These are phyloP conservation scores for Colletotrichum echinochloae DNA, from an alignment of 2,329 filamentous ascomycete species.

Conservation along the genomic window DNA sequence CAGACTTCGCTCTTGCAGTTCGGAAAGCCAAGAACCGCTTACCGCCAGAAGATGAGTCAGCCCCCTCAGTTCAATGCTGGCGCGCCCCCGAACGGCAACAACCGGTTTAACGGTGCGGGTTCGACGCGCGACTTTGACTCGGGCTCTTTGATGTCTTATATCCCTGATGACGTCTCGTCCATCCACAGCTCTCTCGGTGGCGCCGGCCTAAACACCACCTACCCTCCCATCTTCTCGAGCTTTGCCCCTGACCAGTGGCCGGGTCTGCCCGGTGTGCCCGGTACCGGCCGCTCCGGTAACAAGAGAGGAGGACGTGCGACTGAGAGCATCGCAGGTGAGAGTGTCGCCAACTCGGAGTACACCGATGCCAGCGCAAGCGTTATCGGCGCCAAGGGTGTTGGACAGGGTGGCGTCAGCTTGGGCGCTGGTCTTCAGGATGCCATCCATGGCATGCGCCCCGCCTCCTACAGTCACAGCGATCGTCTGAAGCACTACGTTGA, in stretches of 20 bases:
- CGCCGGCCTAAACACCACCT: constrained; percentile 82
- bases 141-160: constrained; percentile 92
- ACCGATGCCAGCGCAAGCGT: constrained; percentile 86
- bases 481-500: constrained; percentile 96
- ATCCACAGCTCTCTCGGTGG: constrained; percentile 94
- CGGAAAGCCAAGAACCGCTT: constrained; percentile 90
- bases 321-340: constrained; percentile 90
- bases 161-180: constrained; percentile 96
- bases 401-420: constrained; percentile 89
- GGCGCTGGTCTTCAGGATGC: constrained; percentile 81
- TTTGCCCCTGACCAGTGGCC: constrained; percentile 93
- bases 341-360: constrained; percentile 89
- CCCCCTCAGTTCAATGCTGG: constrained; percentile 77
- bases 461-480: constrained; percentile 82
- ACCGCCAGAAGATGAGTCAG: constrained; percentile 83
- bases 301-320: constrained; percentile 76
- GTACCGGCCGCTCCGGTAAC: constrained; percentile 70
- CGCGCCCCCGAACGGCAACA: constrained; percentile 47
- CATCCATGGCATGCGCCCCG: constrained; percentile 72
- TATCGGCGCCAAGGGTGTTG: constrained; percentile 78
- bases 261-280: constrained; percentile 74
- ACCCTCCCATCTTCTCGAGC: constrained; percentile 94
- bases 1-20: constrained; percentile 96
- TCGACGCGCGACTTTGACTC: constrained; percentile 73
- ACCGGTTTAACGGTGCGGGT: constrained; percentile 44